Evolutionary conservation across 192 early-diverging fungal species (phyloP).

Genomic region (Funneliformis geosporum): DNA sequence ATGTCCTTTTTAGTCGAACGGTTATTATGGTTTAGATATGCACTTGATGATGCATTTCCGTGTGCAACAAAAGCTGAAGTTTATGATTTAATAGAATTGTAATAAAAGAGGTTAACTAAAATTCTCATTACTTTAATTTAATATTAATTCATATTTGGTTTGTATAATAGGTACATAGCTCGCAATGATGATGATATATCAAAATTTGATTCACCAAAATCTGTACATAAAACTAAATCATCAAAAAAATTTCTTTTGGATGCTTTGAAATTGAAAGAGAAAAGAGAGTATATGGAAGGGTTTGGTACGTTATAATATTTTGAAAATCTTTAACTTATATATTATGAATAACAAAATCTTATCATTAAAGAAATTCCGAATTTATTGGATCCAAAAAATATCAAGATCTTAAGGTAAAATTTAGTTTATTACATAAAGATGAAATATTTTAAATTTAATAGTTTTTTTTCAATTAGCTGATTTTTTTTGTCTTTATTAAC

Average conservation of each 20-base stretch:
- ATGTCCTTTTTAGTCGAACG: constrained; percentile 46
- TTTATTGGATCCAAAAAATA: constrained; percentile 53
- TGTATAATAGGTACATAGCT: constrained; percentile 43
- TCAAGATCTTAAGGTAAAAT: constrained; percentile 40
- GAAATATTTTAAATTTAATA: not conserved
- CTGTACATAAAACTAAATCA: constrained; percentile 40
- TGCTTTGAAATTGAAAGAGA: constrained; percentile 47
- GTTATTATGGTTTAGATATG: constrained; percentile 56
- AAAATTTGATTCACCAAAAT: constrained; percentile 42
- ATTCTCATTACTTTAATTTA: not conserved
- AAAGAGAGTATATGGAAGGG: constrained; percentile 52
- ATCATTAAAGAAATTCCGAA: constrained; percentile 53
- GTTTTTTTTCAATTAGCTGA: not conserved
- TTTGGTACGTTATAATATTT: constrained; percentile 45
- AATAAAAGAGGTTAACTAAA: not conserved
- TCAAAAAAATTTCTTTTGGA: constrained; percentile 45
- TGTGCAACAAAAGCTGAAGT: constrained; percentile 40
- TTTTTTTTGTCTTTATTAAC: constrained; percentile 1
- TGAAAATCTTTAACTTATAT: not conserved
- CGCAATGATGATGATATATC: constrained; percentile 53
- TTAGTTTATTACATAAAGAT: not conserved
- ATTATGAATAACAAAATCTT: constrained; percentile 10
- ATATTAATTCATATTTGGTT: too few relatives aligned
- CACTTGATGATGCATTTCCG: constrained; percentile 45
- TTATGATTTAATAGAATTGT: constrained; percentile 42